Base-by-base conservation (phyloP, 78 protist genomes). In the Kipferlia bialata region DNA sequence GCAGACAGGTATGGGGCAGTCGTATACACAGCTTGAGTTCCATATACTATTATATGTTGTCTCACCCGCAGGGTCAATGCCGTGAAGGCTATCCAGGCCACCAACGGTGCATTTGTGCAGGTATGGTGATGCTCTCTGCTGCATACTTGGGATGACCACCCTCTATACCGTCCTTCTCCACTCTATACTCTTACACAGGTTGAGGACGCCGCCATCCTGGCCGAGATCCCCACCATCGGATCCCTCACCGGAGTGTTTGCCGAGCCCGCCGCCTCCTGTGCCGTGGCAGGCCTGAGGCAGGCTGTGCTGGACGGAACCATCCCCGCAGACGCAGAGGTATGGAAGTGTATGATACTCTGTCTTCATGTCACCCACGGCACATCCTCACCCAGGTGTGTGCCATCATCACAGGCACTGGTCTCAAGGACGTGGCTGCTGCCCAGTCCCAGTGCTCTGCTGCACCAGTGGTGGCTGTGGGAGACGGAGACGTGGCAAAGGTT, bases 221-320 rank as follows among this genome's bases (percentile, higher is more conserved):
- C 22, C 32, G 77, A 54, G 31, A 78, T 78, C 61, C 2, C 61
- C 20, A 36, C 31, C 39, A 1, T 70, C 16, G 79, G 71, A 24
- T 56, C 24, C 12, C 1, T 0, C 6, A 64, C 82, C 38, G 82
- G 82, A 44, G 78, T 74, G 29, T 74, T 63, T 17, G 60, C 69
- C 15, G 78, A 74, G 59, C 78, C 78, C 10, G 78, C 78, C 37
- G 66, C 78, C 26, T 70, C 80, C 28, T 66, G 62, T 24, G 64
- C 64, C 37, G 37, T 34, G 15, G 80, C 80, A 17, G 80, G 72
- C 10, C 2, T 76, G 36, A 6, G 22, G 36, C 15, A 66, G 33
- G 68, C 51, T 7, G 1, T 12, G 24, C 2, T 17, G n/a, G 12
- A 38, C 12, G 56, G 56, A 28, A 17, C 53, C 32, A 6, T 76